phyloP scores from a whole-genome alignment of 805 yeast genomes.

The Lachancea cidri region DNA sequence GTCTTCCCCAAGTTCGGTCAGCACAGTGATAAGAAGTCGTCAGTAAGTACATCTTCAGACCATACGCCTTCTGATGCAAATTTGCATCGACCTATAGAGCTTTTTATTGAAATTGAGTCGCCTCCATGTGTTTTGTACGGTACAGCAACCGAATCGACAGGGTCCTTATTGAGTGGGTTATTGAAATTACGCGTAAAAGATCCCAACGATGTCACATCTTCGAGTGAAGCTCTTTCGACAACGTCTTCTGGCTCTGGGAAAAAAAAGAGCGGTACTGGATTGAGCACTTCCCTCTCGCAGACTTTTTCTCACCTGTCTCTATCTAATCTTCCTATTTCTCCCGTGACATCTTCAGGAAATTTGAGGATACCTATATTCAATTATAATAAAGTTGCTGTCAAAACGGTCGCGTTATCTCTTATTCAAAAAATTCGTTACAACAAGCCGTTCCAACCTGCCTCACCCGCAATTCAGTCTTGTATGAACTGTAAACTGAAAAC shows the following conservation, averaged over 20 bases:
- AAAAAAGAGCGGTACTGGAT: conserved; percentile 14
- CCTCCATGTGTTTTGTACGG: conserved; percentile 92
- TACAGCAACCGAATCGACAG: conserved; percentile 67
- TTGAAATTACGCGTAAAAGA: conserved; percentile 51
- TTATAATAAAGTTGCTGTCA: conserved; percentile 38
- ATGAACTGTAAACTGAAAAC: conserved; percentile 48
- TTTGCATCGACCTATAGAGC: conserved; percentile 36
- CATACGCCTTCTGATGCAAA: conserved; percentile 8
- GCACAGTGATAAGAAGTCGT: conserved; percentile 5
- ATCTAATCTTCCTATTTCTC: conserved; percentile 11
- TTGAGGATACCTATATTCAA: not conserved
- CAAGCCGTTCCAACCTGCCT: conserved; percentile 59
- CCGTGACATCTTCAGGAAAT: conserved; percentile 16
- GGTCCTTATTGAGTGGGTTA: conserved; percentile 80
- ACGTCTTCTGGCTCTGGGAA: conserved; percentile 13
- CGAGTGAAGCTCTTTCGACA: conserved; percentile 15
- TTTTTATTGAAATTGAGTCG: conserved; percentile 68
- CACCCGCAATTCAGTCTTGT: conserved; percentile 48
- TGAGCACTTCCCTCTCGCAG: conserved; percentile 14
- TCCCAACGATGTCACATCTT: conserved; percentile 17
- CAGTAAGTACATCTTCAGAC: conserved; percentile 7
- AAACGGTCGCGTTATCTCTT: conserved; percentile 56
- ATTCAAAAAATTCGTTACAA: conserved; percentile 66
- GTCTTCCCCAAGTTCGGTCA: conserved; percentile 15
- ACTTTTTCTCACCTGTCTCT: conserved; percentile 23